Evolutionary conservation across 257 asterid species (phyloP), one percentile per base, ranked within the genome.

Genomic region (Plantago major): DNA sequence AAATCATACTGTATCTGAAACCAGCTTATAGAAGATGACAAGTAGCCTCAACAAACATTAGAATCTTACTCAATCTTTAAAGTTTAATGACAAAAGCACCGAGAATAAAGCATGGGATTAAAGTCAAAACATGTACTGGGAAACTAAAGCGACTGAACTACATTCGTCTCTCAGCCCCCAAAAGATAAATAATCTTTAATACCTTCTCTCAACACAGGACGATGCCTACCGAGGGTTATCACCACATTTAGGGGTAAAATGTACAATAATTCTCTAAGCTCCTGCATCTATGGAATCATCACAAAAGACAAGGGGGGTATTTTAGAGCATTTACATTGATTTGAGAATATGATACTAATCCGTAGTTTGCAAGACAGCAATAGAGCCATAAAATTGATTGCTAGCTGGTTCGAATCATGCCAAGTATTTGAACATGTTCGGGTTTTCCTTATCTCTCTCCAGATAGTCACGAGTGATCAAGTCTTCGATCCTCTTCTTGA

Each of bases 401-500:
- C 70, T 65, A 50, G 38, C 55, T 45, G 44, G 64, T 19, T 52
- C 28, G 54, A 64, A 62, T 92, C 75, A 93, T 9, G 99, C 99
- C 94, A 93, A 82, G 88, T 93, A 93, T 72, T 83, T 93, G 86
- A 93, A 89, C 81, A 79, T 17, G 80, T 93, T 93, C 18, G 97
- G 87, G 67, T 93, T 89, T 5, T 89, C 99, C 71, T 81, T 89
- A 89, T 93, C 99, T 62, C 99, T 79, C 61, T 93, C 97, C 44
- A 93, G 74, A 74, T 93, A 93, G 57, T 93, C 99, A 49, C 99
- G 82, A 50, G 95, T 89, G 62, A 93, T 93, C 79, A 93, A 64
- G 71, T 93, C 99, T 80, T 93, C 99, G 6, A 93, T 89, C 73
- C 99, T 84, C 83, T 93, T 93, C 79, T 93, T 93, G 78, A 93